Conservation (phyloP, 768 basidiomycete genomes). For the Austroboletus eburneus region DNA sequence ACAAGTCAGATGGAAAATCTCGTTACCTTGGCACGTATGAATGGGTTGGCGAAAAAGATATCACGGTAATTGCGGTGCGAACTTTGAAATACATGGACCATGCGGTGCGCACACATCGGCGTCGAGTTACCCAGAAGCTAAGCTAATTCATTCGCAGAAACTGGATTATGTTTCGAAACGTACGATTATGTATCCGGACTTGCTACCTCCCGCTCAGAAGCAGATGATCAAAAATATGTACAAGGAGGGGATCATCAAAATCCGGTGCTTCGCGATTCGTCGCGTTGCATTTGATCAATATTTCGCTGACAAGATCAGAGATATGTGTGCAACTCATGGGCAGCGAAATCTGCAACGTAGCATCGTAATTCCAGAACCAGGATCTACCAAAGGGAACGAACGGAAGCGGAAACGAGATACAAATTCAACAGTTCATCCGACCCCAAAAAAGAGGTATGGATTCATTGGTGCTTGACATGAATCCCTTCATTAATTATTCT, state of each 20-base stretch:
- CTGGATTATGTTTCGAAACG: slow-evolving; percentile 10
- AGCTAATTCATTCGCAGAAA: slow-evolving; percentile 16
- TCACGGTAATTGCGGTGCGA: slow-evolving; percentile 13
- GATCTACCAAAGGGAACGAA: not conserved
- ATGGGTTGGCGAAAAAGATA: slow-evolving; percentile 8
- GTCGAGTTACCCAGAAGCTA: not conserved
- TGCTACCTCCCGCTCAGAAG: slow-evolving; percentile 22
- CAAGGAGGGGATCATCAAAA: slow-evolving; percentile 24
- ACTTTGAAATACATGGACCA: slow-evolving; percentile 8
- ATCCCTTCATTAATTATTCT: not conserved
- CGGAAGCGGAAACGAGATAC: slow-evolving; percentile 15
- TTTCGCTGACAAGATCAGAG: slow-evolving; percentile 14
- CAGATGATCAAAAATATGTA: slow-evolving; percentile 28
- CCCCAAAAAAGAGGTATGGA: slow-evolving; percentile 9
- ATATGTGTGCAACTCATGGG: not conserved
- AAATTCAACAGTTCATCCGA: not conserved
- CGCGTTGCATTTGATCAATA: slow-evolving; percentile 16
- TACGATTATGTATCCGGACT: slow-evolving; percentile 20
- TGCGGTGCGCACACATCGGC: slow-evolving; percentile 5
- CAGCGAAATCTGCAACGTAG: not conserved
- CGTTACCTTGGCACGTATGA: slow-evolving; percentile 28
- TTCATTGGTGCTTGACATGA: not conserved
- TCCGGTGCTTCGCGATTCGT: slow-evolving; percentile 25
- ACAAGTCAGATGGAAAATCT: not conserved
- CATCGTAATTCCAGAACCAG: not conserved